These are phyloP conservation scores for Endocalyx cinctus DNA, from an alignment of 2,329 filamentous ascomycete species.

Conservation along the genomic window DNA sequence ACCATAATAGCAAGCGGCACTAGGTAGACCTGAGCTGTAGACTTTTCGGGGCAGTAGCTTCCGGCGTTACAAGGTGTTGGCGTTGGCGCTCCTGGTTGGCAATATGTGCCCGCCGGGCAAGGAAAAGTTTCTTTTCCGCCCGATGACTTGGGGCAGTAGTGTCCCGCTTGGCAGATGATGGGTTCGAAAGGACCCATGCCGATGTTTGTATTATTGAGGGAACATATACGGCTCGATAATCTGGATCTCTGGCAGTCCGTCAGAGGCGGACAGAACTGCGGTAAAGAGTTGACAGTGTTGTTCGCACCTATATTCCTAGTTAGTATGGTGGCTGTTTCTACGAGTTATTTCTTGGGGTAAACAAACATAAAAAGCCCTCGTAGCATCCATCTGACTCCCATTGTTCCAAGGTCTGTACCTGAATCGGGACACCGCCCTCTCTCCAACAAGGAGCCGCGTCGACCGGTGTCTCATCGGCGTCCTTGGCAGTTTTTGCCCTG, in stretches of 20 bases:
- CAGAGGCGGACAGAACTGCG: slow-evolving; percentile 38
- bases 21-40: slow-evolving; percentile 35
- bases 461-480: slow-evolving; percentile 23
- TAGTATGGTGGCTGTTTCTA: slow-evolving; percentile 6
- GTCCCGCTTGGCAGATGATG: slow-evolving; percentile 42
- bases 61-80: slow-evolving; percentile 43
- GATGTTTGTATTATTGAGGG: slow-evolving; percentile 28
- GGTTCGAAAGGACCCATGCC: slow-evolving; percentile 47
- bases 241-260: slow-evolving; percentile 32
- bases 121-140: slow-evolving; percentile 32
- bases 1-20: slow-evolving; percentile 40
- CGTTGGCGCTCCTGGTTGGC: slow-evolving; percentile 42
- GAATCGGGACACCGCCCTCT: slow-evolving; percentile 33
- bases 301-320: slow-evolving; percentile 30
- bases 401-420: slow-evolving; percentile 31
- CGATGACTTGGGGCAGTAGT: slow-evolving; percentile 39
- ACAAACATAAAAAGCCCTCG: slow-evolving; percentile 39
- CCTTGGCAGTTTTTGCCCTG: slow-evolving; percentile 21
- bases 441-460: slow-evolving; percentile 37
- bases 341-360: background rate
- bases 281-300: slow-evolving; percentile 42
- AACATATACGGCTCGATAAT: slow-evolving; percentile 29
- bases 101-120: slow-evolving; percentile 47
- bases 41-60: slow-evolving; percentile 41
- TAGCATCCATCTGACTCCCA: slow-evolving; percentile 35